Percentiles rank a stretch among this genome's conserved stretches.
These are phyloP conservation scores for Penicillium desertorum DNA, from an alignment of 495 filamentous ascomycete genomes.

Conservation along the genomic window DNA sequence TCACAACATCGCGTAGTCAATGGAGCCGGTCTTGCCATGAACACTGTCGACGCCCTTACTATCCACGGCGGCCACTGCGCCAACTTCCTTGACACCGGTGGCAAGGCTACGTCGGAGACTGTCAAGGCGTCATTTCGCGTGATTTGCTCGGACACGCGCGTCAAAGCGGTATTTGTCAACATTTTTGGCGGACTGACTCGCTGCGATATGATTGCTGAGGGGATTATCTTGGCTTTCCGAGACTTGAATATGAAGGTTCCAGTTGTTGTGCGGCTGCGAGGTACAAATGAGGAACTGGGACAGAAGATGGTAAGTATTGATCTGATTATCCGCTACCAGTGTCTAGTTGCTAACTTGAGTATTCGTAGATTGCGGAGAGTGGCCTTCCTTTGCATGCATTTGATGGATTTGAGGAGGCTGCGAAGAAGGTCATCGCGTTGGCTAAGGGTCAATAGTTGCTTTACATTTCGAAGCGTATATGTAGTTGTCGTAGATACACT, in stretches of 20 bases:
- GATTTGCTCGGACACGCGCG: conserved; percentile 67
- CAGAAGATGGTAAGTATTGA: conserved; percentile 60
- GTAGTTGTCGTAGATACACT: neutral
- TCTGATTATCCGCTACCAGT: neutral
- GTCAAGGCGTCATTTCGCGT: conserved; percentile 74
- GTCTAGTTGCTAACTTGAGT: conserved; percentile 15
- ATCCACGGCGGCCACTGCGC: conserved; percentile 63
- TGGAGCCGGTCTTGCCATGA: conserved; percentile 90
- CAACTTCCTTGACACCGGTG: conserved; percentile 89
- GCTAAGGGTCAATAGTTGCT: conserved; percentile 28
- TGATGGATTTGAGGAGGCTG: conserved; percentile 80
- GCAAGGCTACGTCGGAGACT: conserved; percentile 84
- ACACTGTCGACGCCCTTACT: conserved; percentile 77
- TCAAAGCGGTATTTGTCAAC: conserved; percentile 79
- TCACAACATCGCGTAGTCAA: conserved; percentile 53
- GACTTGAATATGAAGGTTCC: conserved; percentile 69
- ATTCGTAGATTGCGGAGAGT: conserved; percentile 63
- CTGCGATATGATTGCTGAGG: conserved; percentile 87
- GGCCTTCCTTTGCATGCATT: conserved; percentile 72
- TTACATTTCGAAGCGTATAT: neutral
- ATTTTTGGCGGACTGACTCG: conserved; percentile 86
- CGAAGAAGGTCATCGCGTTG: conserved; percentile 69
- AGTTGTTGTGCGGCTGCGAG: conserved; percentile 79
- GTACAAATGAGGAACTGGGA: conserved; percentile 77
- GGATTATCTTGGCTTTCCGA: conserved; percentile 73